Evolutionary conservation across 768 basidiomycete species (phyloP), one percentile per base, ranked within the genome.

Genomic region (Trichaptum fuscoviolaceum): DNA sequence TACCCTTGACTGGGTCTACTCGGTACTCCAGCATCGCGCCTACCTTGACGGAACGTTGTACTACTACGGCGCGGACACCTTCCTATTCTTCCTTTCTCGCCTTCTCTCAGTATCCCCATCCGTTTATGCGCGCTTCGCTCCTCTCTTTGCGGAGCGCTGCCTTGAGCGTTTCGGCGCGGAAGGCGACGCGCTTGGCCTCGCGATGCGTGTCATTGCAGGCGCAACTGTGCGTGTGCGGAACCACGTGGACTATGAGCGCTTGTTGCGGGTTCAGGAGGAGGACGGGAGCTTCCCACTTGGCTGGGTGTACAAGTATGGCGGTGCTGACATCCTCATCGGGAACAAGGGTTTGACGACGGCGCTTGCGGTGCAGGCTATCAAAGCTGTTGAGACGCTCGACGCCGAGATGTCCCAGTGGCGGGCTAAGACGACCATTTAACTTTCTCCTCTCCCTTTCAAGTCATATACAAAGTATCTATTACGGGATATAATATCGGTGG

Each of bases 261-360:
- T 88, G 8, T 77, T 83, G 2, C 71, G 77, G 5, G 71, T 84
- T 66, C 86, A 87, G 69, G 76, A 75, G 65, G 82, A 82, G 66
- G 85, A 87, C 69, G 86, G 86, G 20, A 81, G 83, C 3, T 88
- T 84, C 83, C 80, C 78, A 25, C 76, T 76, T 9, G 81, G 86
- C 0, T 86, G 84, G 84, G 76, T 87, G 23, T 87, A 85, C 76
- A 83, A 81, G 72, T 85, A 83, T 66, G 84, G 83, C 4, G 77
- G 78, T 0, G 79, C 82, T 0, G 81, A 79, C 0, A 72, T 84
- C 62, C 77, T 74, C 63, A 83, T 87, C 30, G 82, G 84, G 15
- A 87, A 87, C 72, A 79, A 82, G 7, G 85, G 86, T 0, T 74
- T 86, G 24, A 81, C 82, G 1, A 86, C 85, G 25, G 84, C 84